Base-by-base conservation (phyloP, 2,329 filamentous ascomycete genomes). In the Ophiostoma triangulosporum region DNA sequence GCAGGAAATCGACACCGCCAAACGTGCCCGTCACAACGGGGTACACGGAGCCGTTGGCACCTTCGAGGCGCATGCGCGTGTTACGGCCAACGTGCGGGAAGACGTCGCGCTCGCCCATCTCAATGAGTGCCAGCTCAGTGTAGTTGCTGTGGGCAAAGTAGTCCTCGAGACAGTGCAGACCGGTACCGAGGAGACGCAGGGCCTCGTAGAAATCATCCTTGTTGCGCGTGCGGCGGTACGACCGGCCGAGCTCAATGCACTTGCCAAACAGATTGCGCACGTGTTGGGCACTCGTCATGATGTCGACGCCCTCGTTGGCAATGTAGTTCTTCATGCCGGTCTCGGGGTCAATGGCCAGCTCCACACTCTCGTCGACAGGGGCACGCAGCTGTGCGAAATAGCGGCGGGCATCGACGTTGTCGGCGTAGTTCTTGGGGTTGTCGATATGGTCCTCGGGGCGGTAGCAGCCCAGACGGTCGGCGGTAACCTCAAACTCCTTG, bases 121-220 rank as follows among this genome's bases (percentile, higher is more conserved):
- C 89, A 61, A 93, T 89, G 48, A 96, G 75, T 55, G 86, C 87
- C 55, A 96, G 78, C 67, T 96, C 90, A 14, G 77, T 81, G 69
- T 95, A 96, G 73, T 96, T 96, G 66, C 88, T 94, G 70, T 96
- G 91, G 15, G 90, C 91, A 52, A 89, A 83, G 70, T 84, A 97
- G 65, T 96, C 80, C 70, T 95, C 90, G 24, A 96, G 71, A 65
- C 89, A 95, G 70, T 97, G 91, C 54, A 89, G 78, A 33, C 84
- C 90, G 55, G 89, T 95, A 55, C 91, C 91, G 58, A 96, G 72
- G 17, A 95, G 75, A 52, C 90, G 82, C 48, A 96, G 78, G 53
- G 89, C 86, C 69, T 96, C 91, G 65, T 93, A 83, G 29, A 94
- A 77, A 63, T 95, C 89, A n/a, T 75, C 77, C 64, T 88, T 81